Percentiles rank a stretch among this genome's conserved stretches.
Conservation (phyloP, 768 basidiomycete genomes). For the Leccinum uliginosum region DNA sequence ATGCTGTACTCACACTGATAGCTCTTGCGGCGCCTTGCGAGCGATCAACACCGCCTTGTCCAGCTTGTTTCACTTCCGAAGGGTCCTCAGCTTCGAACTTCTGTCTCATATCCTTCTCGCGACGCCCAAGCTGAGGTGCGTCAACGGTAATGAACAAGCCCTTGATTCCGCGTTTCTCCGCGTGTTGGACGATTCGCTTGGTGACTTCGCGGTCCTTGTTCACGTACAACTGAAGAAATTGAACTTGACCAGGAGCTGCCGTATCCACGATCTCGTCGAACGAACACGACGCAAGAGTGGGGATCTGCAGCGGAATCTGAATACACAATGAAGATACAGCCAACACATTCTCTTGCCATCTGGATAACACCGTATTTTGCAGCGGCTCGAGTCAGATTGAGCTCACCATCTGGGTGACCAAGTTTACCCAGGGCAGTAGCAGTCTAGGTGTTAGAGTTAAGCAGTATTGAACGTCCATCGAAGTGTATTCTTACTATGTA, state of each 20-base stretch:
- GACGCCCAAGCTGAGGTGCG: conserved; percentile 90
- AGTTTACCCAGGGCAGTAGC: conserved; percentile 91
- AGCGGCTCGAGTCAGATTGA: conserved; percentile 85
- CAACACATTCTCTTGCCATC: conserved; percentile 42
- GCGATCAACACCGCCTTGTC: conserved; percentile 57
- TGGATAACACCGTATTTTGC: conserved; percentile 74
- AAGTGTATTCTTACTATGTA: conserved; percentile 56
- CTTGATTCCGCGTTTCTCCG: conserved; percentile 86
- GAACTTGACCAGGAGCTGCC: conserved; percentile 70
- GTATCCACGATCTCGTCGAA: conserved; percentile 95
- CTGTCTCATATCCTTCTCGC: conserved; percentile 97
- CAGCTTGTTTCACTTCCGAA: conserved; percentile 40
- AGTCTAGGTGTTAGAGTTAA: conserved; percentile 35
- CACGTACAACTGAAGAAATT: conserved; percentile 87
- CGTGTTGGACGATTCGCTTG: conserved; percentile 82
- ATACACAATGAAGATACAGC: not conserved
- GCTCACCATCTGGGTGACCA: conserved; percentile 93
- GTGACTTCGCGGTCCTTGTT: conserved; percentile 88
- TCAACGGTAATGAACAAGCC: conserved; percentile 97
- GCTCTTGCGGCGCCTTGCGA: conserved; percentile 92
- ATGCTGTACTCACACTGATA: conserved; percentile 62
- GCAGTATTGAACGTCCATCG: not conserved
- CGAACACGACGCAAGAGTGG: conserved; percentile 91
- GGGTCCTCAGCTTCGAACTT: conserved; percentile 79
- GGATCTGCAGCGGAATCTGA: conserved; percentile 54